A percentile compares a stretch with the other conserved stretches of the same genome.
phyloP scores from a whole-genome alignment of 164 flowering plant genomes.

The Kingdonia uniflora region DNA sequence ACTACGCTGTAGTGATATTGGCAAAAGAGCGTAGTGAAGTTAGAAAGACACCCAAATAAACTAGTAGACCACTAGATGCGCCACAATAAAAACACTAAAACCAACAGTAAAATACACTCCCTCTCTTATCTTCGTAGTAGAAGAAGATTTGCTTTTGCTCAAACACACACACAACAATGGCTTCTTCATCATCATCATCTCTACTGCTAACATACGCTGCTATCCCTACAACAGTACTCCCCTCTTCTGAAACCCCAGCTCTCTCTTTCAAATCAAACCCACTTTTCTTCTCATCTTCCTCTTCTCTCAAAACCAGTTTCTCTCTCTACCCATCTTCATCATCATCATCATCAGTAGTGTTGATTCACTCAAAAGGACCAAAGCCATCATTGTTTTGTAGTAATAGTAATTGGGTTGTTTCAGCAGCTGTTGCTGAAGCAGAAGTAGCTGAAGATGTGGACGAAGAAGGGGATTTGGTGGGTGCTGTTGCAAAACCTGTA shows the following conservation, averaged over 20 bases:
- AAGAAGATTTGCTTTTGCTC: no score
- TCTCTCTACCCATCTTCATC: no score
- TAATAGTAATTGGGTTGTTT: slow-evolving; percentile 8
- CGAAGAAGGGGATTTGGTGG: slow-evolving; percentile 14
- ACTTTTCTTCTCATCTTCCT: slow-evolving; percentile 10
- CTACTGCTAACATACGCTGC: background rate
- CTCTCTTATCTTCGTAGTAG: no score
- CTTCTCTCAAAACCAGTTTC: slow-evolving; percentile 14
- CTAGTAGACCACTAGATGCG: no score
- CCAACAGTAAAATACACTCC: no score
- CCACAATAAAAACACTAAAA: no score
- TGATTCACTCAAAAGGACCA: no score
- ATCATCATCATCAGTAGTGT: no score
- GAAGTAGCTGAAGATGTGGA: slow-evolving; percentile 21
- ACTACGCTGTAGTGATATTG: no score
- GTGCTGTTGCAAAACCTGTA: slow-evolving; percentile 9
- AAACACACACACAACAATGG: background rate
- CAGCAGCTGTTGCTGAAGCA: slow-evolving; percentile 32
- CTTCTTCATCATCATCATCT: background rate
- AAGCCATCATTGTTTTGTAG: no score
- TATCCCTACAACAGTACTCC: background rate
- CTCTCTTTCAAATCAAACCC: slow-evolving; percentile 19
- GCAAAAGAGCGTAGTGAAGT: no score
- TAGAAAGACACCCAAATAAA: no score
- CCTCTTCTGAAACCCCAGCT: background rate